Conservation (phyloP, 768 basidiomycete species). For the Pulveroboletus frians region DNA sequence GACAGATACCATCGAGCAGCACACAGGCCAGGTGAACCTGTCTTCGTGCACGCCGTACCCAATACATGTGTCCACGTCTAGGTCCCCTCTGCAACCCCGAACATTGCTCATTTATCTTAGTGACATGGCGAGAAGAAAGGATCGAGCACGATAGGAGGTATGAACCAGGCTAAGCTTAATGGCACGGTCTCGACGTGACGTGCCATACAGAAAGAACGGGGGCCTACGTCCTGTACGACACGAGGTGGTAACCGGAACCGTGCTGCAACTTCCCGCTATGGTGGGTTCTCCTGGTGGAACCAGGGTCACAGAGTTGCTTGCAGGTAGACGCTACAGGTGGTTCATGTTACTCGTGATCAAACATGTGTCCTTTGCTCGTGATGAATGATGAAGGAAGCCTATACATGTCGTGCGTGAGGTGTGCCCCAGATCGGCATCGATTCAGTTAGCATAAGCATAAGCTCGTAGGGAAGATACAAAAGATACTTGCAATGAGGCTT, state of each 20-base stretch:
- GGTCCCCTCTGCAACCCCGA: conserved; percentile 57
- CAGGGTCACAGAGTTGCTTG: conserved; percentile 55
- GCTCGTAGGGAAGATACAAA: neutral
- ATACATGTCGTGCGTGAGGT: conserved; percentile 39
- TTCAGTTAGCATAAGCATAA: neutral
- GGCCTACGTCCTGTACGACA: conserved; percentile 48
- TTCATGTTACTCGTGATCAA: conserved; percentile 63
- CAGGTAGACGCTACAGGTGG: conserved; percentile 61
- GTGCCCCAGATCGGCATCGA: neutral
- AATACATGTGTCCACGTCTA: conserved; percentile 67
- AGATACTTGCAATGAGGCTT: conserved; percentile 53
- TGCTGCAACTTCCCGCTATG: conserved; percentile 38
- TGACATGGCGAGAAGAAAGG: conserved; percentile 25
- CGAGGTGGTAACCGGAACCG: conserved; percentile 63
- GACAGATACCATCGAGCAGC: conserved; percentile 32
- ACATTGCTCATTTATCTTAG: conserved; percentile 52
- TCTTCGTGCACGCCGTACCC: conserved; percentile 83
- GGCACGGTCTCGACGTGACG: too few species aligned
- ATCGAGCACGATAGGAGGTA: neutral
- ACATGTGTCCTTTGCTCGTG: neutral
- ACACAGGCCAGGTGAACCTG: conserved; percentile 51
- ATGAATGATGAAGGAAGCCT: neutral
- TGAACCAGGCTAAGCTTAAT: neutral
- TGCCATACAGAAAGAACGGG: neutral
- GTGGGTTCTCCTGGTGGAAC: conserved; percentile 58